Evolutionary conservation across 2,329 filamentous ascomycete genomes (phyloP), one percentile per base, ranked within the genome.

Genomic region (Penicillium sp.): DNA sequence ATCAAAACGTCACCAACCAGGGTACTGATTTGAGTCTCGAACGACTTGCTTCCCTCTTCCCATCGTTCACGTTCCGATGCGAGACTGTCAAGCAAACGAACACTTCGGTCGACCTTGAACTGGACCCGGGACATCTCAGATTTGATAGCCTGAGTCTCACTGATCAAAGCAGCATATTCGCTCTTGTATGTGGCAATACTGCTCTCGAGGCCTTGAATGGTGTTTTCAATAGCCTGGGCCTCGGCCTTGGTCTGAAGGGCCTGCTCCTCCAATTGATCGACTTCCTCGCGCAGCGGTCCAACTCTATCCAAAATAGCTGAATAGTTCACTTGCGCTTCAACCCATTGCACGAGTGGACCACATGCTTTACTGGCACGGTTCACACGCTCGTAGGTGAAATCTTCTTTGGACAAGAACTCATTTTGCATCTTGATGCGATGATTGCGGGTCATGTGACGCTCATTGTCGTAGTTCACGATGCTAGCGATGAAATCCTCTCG

Each of bases 21-120:
- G 2, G 93, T 98, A 68, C 88, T 87, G 66, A 98, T 97, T 67
- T 98, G 93, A 2, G 90, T 95, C 69, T 97, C 91, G 67, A 98
- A 98, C 0, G 91, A 96, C 73, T 86, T 95, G 79, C 93, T 98
- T 59, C 90, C 90, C 63, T 91, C 88, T 65, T 98, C 93, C 93
- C 93, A 98, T 64, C 93, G 85, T 35, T 80, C 82, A 69, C 91
- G 82, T 73, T 98, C 93, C 4, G 91, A 96, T 7, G 93, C 94
- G 57, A 98, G 76, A 71, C 90, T 96, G 71, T 96, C 91, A 18
- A 98, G 83, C 41, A 98, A 78, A 63, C 90, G 85, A 53, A 96
- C 88, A 74, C 91, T 97, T 66, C 93, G 85, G 67, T 97, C 89
- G 47, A 98, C 93, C 79, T 98, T 98, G 76, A 90, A 95, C 70